A percentile compares a stretch with the other conserved stretches of the same genome.
Evolutionary conservation across 352 stramenopile genomes (phyloP).

Genomic region (Phytophthora pseudosyringae): DNA sequence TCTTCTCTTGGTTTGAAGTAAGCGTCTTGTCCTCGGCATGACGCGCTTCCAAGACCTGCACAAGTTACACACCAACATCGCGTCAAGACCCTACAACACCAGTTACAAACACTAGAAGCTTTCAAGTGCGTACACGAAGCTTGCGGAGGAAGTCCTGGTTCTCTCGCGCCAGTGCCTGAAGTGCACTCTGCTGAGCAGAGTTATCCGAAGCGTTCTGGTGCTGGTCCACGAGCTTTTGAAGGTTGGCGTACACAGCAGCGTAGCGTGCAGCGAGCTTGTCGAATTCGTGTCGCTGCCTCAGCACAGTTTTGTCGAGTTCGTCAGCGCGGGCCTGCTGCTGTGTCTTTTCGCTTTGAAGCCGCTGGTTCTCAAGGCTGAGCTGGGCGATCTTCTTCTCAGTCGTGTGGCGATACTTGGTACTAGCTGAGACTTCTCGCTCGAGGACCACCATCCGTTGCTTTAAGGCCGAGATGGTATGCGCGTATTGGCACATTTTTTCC

Average conservation of each 20-base stretch:
- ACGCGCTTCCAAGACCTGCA: conserved; percentile 61
- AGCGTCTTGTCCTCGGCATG: conserved; percentile 69
- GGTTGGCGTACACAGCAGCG: conserved; percentile 52
- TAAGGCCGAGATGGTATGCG: conserved; percentile 53
- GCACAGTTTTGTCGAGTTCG: conserved; percentile 50
- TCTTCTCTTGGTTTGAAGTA: conserved; percentile 63
- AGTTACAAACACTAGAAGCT: background rate
- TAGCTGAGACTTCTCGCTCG: conserved; percentile 51
- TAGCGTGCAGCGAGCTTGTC: conserved; percentile 75
- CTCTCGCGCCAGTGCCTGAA: conserved; percentile 67
- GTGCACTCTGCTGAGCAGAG: conserved; percentile 42
- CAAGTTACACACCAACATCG: conserved; percentile 3
- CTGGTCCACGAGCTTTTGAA: conserved; percentile 64
- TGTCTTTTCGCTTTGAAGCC: conserved; percentile 41
- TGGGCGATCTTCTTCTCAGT: conserved; percentile 49
- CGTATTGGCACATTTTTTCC: conserved; percentile 38
- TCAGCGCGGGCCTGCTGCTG: conserved; percentile 47
- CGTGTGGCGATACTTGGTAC: conserved; percentile 30
- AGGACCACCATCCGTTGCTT: conserved; percentile 50
- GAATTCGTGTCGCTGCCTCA: conserved; percentile 66
- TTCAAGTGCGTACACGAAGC: conserved; percentile 38
- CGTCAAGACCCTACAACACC: background rate
- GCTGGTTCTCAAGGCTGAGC: conserved; percentile 48
- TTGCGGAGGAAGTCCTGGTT: conserved; percentile 78
- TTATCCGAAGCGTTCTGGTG: conserved; percentile 24